These are phyloP conservation scores for Rhodosorus marinus DNA, from an alignment of 23 red algal genomes.

Conservation along the genomic window DNA sequence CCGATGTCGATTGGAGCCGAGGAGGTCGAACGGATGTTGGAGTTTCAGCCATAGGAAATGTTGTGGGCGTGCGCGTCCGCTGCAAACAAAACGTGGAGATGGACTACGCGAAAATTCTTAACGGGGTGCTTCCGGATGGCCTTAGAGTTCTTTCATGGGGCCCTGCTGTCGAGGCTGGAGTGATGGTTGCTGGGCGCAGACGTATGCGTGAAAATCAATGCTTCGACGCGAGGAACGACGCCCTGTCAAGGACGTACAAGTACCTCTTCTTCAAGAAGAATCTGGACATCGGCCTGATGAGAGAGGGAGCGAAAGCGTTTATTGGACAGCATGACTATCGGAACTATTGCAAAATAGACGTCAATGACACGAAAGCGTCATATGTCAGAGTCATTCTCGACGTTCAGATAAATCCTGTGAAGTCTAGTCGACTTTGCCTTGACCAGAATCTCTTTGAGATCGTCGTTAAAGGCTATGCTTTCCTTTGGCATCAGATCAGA, in stretches of 20 bases:
- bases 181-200: background rate
- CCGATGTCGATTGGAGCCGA: slow-evolving; percentile 23
- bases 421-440: too few species aligned
- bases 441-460: slow-evolving; percentile 27
- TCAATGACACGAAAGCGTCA: slow-evolving; percentile 26
- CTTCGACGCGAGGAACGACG: slow-evolving; percentile 62
- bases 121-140: slow-evolving; percentile 34
- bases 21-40: slow-evolving; percentile 89
- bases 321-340: slow-evolving; percentile 88
- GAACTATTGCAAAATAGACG: slow-evolving; percentile 92
- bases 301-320: slow-evolving; percentile 26
- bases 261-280: slow-evolving; percentile 49
- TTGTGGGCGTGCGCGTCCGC: slow-evolving; percentile 48
- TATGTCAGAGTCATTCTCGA: slow-evolving; percentile 40
- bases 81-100: background rate
- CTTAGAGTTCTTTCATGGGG: slow-evolving; percentile 68
- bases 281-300: slow-evolving; percentile 55
- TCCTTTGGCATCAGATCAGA: slow-evolving; percentile 92
- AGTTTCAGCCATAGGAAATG: slow-evolving; percentile 68
- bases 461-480: slow-evolving; percentile 73
- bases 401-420: slow-evolving; percentile 17
- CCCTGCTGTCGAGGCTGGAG: slow-evolving; percentile 20
- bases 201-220: background rate
- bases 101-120: slow-evolving; percentile 78
- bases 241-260: slow-evolving; percentile 50